Conservation (phyloP, 1,139 yeast genomes). For the Taiozyma sp. region DNA sequence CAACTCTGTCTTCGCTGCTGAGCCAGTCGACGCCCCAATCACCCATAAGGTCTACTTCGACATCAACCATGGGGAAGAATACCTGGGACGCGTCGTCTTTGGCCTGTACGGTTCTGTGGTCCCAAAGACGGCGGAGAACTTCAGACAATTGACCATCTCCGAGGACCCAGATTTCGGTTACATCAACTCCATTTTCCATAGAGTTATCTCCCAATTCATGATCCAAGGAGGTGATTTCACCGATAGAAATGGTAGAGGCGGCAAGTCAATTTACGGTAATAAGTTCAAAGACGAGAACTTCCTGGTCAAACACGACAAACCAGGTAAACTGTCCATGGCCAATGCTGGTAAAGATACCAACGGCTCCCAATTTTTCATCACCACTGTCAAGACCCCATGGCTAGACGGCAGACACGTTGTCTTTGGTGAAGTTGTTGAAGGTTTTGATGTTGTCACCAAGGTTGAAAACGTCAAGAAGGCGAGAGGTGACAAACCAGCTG, state of each 20-base stretch:
- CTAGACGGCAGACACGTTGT: conserved; percentile 95
- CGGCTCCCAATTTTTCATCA: conserved; percentile 93
- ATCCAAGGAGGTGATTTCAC: conserved; percentile 98
- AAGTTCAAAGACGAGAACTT: conserved; percentile 91
- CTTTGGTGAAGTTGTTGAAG: conserved; percentile 89
- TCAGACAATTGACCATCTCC: conserved; percentile 56
- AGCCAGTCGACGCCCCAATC: conserved; percentile 47
- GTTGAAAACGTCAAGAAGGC: conserved; percentile 73
- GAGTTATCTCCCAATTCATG: conserved; percentile 93
- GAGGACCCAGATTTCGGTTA: conserved; percentile 42
- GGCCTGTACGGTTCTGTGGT: conserved; percentile 85
- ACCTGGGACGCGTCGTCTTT: conserved; percentile 67
- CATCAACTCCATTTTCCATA: conserved; percentile 82
- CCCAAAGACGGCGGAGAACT: conserved; percentile 92
- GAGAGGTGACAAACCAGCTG: conserved; percentile 67
- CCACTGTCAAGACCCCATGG: conserved; percentile 89
- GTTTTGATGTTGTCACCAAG: conserved; percentile 74
- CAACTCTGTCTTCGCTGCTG: conserved; percentile 6
- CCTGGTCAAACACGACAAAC: conserved; percentile 70
- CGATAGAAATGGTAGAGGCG: conserved; percentile 90
- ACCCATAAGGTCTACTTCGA: conserved; percentile 85
- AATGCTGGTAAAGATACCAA: conserved; percentile 96
- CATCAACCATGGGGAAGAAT: conserved; percentile 72
- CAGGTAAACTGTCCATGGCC: conserved; percentile 92
- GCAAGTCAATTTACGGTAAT: conserved; percentile 89